Evolutionary conservation across 1,284 basidiomycete genomes (phyloP), one percentile per base, ranked within the genome.

Genomic region (Rhodotorula glutinis): DNA sequence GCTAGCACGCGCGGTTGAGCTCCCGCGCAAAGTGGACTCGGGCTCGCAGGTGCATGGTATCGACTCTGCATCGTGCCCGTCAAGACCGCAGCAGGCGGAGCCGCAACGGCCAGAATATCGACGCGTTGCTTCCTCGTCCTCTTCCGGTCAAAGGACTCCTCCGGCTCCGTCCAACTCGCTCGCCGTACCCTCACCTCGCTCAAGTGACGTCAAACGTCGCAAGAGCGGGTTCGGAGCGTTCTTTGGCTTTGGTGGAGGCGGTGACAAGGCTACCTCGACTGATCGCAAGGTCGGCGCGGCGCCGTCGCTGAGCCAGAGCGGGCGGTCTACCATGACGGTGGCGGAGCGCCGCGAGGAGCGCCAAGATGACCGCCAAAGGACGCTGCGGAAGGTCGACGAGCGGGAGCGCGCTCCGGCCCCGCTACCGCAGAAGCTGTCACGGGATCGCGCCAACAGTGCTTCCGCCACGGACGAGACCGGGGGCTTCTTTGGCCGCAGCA

Each of bases 171-270:
- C 46, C 13, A n/a, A 23, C 23, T 47, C 46, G 23, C 46, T 47
- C 23, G 46, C 49, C 11, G n/a, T 52, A n/a, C 40, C 40, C 8
- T 25, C 9, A n/a, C 25, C 27, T 19, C 29, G 43, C 23, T 19
- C 43, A 13, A 30, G 40, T 9, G n/a, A 38, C 4, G 66, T 67
- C 51, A 67, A 63, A 44, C 66, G 66, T 2, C 66, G 66, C 46
- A 63, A 63, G 54, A 61, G 58, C 58, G 62, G 57, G 8, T 51
- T 67, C 27, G 66, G 66, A 1, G 25, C 57, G 14, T 29, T 67
- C 13, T 67, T 67, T 38, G 43, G 51, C 38, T 19, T 43, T 27
- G 51, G 56, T 8, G 56, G n/a, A n/a, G n/a, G 63, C 23, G 57
- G 52, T 27, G 43, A 44, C 9, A 44, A 53, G 51, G 51, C 17